Base-by-base conservation (phyloP, 1,284 basidiomycete species). In the Filobasidium uniguttulatum region DNA sequence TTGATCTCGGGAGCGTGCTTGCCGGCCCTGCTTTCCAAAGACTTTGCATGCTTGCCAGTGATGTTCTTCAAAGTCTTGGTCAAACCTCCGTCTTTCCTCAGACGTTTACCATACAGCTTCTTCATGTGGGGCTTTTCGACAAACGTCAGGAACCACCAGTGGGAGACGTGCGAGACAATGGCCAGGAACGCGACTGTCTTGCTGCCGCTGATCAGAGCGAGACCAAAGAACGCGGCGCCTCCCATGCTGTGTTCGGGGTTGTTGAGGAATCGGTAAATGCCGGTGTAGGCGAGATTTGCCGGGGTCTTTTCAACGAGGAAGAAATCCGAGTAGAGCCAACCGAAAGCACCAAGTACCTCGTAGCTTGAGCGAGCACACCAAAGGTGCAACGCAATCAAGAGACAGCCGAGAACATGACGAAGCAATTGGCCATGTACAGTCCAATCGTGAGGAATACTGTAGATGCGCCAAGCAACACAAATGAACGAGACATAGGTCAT, bases 291-390 rank as follows among this genome's bases (percentile, higher is more conserved):
- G 7, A 97, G 73, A 57, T 88, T 81, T 1, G 85, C 73, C 2
- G 93, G 89, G 65, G 88, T 93, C 53, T 74, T 70, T 59, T 89
- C 85, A 59, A 88, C 81, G 65, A 96, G 83, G 75, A 97, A 98
- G 71, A 98, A 98, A 69, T 98, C 93, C 20, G 88, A 88, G 60
- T 91, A 96, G 71, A 93, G 89, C 90, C 90, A 96, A 83, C 84
- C 88, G 62, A 94, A 94, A 40, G 85, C 78, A 5, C 93, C 93
- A 0, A 98, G 77, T 15, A 91, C 93, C 62, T 94, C 83, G 67
- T 82, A 96, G 1, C 83, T 87, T 54, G 90, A 89, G 57, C 78
- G 75, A 1, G 87, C 83, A 0, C 89, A 83, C 93, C 93, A 98
- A 28, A 86, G 64, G 61, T 98, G 91, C 29, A 98, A 72, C 0